A percentile compares a stretch with the other conserved stretches of the same genome.
Conservation (phyloP, 164 flowering plant species). For the Kingdonia uniflora region DNA sequence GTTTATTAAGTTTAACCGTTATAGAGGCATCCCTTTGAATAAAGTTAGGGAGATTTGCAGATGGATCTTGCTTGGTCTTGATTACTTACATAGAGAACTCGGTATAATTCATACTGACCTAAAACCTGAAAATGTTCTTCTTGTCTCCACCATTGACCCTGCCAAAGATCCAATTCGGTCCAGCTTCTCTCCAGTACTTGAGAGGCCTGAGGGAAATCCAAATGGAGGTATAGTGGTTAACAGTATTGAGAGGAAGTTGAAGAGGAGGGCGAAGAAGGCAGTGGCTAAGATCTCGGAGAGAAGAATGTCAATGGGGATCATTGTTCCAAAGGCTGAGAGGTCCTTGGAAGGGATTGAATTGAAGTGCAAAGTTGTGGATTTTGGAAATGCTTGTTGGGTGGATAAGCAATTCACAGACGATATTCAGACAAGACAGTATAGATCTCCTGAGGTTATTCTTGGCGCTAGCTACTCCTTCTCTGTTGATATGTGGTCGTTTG, state of each 20-base stretch:
- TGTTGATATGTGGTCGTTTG: constrained; percentile 97
- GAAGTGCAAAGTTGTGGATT: constrained; percentile 88
- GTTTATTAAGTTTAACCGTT: constrained; percentile 56
- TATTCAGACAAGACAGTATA: constrained; percentile 90
- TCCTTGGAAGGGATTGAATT: constrained; percentile 69
- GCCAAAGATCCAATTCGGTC: constrained; percentile 75
- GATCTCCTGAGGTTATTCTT: constrained; percentile 91
- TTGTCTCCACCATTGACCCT: constrained; percentile 72
- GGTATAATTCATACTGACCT: constrained; percentile 80
- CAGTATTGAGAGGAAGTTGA: constrained; percentile 63
- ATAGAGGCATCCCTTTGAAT: constrained; percentile 55
- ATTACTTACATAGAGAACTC: constrained; percentile 81
- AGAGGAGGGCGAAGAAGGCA: constrained; percentile 69
- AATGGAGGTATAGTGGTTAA: constrained; percentile 45
- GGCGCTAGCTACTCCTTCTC: constrained; percentile 65
- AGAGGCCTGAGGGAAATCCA: constrained; percentile 68
- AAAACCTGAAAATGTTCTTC: constrained; percentile 89
- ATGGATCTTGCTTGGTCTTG: constrained; percentile 67
- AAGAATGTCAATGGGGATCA: constrained; percentile 52
- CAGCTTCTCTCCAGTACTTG: constrained; percentile 54
- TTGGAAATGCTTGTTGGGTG: constrained; percentile 95
- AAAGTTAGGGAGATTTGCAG: constrained; percentile 78
- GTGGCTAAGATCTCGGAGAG: constrained; percentile 65
- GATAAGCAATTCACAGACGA: constrained; percentile 64
- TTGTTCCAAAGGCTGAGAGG: constrained; percentile 29